Conservation (phyloP, 768 basidiomycete genomes). For the Kwoniella sp. region DNA sequence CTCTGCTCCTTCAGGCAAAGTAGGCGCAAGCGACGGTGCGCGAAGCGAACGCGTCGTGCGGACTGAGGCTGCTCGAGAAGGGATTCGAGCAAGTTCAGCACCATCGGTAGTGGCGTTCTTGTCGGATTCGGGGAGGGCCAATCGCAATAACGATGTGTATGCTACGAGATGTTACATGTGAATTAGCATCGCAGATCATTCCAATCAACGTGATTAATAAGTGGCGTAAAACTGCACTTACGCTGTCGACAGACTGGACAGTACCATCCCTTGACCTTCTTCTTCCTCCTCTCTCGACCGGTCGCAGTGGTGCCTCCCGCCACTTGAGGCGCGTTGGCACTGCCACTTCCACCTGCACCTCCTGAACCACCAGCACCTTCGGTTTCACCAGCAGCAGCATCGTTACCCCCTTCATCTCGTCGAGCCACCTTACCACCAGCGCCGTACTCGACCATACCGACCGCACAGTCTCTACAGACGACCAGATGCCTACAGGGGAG, state of each 20-base stretch:
- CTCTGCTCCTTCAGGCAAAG: conserved; percentile 55
- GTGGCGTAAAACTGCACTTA: conserved; percentile 57
- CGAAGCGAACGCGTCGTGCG: conserved; percentile 29
- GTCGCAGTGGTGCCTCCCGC: conserved; percentile 51
- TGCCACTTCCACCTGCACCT: conserved; percentile 12
- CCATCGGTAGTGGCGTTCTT: conserved; percentile 27
- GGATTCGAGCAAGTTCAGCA: conserved; percentile 22
- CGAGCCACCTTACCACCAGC: conserved; percentile 76
- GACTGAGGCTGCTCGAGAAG: conserved; percentile 42
- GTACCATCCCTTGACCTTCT: conserved; percentile 96
- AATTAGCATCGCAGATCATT: not conserved
- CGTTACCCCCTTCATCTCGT: conserved; percentile 59
- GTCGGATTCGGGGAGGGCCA: conserved; percentile 61
- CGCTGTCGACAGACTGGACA: conserved; percentile 95
- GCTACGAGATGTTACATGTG: too few species aligned
- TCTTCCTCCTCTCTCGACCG: conserved; percentile 68
- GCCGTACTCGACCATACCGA: conserved; percentile 97
- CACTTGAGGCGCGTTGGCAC: conserved; percentile 37
- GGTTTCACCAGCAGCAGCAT: conserved; percentile 48
- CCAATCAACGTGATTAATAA: not conserved
- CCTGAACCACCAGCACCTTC: conserved; percentile 29
- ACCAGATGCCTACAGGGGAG: conserved; percentile 92
- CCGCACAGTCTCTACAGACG: conserved; percentile 89
- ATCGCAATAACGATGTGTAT: conserved; percentile 81
- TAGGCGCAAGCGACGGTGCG: conserved; percentile 44